Evolutionary conservation across 257 asterid species (phyloP).

Genomic region (Capsicum chinense): DNA sequence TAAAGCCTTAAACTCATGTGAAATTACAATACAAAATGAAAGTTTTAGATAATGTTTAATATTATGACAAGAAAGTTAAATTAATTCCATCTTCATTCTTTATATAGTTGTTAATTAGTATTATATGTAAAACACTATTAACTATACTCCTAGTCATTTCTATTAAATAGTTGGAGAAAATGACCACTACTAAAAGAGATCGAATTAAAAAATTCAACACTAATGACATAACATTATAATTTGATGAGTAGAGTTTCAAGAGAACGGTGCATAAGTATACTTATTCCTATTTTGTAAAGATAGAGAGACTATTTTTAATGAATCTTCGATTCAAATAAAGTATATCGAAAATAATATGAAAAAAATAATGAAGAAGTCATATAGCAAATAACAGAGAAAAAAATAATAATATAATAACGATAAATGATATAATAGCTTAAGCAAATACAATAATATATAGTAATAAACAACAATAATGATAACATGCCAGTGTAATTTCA

Average conservation of each 20-base stretch:
- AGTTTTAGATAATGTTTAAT: slow-evolving; percentile 16
- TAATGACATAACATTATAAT: neutral
- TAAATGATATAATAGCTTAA: neutral
- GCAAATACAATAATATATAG: neutral
- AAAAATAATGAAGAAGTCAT: too few species aligned
- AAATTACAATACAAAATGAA: neutral
- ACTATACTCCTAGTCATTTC: neutral
- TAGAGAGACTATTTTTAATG: fast-evolving
- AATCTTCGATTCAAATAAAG: fast-evolving
- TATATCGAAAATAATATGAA: neutral
- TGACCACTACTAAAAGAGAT: slow-evolving; percentile 11
- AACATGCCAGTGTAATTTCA: too few species aligned
- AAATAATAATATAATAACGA: neutral
- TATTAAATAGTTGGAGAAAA: neutral
- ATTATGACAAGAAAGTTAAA: slow-evolving; percentile 10
- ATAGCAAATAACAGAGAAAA: neutral
- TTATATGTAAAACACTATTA: neutral
- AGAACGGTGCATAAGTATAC: fast-evolving
- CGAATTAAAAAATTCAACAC: neutral
- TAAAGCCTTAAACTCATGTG: neutral
- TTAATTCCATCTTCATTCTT: neutral
- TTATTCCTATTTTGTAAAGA: fast-evolving
- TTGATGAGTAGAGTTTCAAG: fast-evolving
- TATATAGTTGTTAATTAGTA: neutral
- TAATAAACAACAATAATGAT: neutral